These are phyloP conservation scores for Aspergillus calidoustus DNA, from an alignment of 2,329 filamentous ascomycete species.

Conservation along the genomic window DNA sequence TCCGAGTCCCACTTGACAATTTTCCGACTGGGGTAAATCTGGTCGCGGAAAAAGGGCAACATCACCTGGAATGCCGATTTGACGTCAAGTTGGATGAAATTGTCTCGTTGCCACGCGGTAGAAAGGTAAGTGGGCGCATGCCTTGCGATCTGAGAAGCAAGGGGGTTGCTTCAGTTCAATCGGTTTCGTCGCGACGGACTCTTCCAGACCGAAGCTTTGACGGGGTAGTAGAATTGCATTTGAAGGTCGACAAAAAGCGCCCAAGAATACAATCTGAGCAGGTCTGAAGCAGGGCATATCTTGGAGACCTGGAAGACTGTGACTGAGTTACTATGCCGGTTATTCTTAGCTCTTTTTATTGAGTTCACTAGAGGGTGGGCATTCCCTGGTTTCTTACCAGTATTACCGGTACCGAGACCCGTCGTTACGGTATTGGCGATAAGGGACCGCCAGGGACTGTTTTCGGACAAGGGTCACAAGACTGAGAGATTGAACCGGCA, in stretches of 20 bases:
- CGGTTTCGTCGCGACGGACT: neutral
- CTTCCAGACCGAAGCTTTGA: neutral
- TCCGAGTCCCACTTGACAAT: neutral
- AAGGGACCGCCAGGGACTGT: neutral
- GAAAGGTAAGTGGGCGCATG: neutral
- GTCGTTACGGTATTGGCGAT: neutral
- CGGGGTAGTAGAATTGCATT: neutral
- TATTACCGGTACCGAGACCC: neutral
- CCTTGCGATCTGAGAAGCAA: constrained; percentile 6
- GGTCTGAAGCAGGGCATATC: neutral
- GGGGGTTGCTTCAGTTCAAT: neutral
- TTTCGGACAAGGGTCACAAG: neutral
- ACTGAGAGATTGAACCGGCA: neutral
- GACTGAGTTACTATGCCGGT: neutral
- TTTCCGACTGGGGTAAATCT: neutral
- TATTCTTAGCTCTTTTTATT: constrained; percentile 3
- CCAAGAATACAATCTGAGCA: neutral
- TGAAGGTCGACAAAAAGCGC: neutral
- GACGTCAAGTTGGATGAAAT: neutral
- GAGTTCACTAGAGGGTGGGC: constrained; percentile 5
- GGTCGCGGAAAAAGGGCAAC: neutral
- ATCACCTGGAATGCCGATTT: constrained; percentile 8
- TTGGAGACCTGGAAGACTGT: neutral
- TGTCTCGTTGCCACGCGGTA: constrained; percentile 4
- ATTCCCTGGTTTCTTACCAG: neutral